These are phyloP conservation scores for Canavalia ensiformis DNA, from an alignment of 306 rosid genomes.

Conservation along the genomic window DNA sequence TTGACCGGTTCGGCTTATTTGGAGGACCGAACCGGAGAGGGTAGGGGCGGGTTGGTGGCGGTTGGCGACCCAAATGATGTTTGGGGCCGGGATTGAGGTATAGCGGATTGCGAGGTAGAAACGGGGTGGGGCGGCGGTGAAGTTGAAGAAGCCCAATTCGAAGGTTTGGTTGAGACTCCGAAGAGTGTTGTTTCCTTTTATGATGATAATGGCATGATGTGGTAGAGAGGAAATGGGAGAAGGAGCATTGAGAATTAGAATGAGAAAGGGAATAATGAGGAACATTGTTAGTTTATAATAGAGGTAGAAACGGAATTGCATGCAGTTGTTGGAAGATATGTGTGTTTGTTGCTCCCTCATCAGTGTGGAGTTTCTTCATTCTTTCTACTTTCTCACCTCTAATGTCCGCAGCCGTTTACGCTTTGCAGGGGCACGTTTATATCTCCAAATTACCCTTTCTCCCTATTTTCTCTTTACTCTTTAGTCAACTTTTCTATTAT, in stretches of 20 bases:
- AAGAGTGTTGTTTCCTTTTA: constrained; percentile 52
- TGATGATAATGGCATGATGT: not conserved
- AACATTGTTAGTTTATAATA: constrained; percentile 29
- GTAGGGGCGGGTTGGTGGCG: constrained; percentile 54
- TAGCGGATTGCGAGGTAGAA: constrained; percentile 66
- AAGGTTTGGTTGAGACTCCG: constrained; percentile 62
- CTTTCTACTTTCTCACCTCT: too few species aligned
- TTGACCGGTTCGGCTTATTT: constrained; percentile 55
- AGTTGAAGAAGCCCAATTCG: constrained; percentile 65
- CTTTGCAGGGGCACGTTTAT: not conserved
- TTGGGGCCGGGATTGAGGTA: constrained; percentile 55
- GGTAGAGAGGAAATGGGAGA: not conserved
- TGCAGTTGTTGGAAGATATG: not conserved
- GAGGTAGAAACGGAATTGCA: not conserved
- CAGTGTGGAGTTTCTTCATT: too few species aligned
- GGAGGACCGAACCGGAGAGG: constrained; percentile 45
- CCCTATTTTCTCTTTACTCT: not conserved
- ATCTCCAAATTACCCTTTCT: constrained; percentile 31
- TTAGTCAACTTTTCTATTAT: too few species aligned
- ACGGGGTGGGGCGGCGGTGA: constrained; percentile 28
- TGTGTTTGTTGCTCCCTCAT: not conserved
- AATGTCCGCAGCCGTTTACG: too few species aligned
- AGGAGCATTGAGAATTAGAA: not conserved
- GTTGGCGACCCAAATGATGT: constrained; percentile 79
- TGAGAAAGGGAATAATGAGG: not conserved